phyloP scores from a whole-genome alignment of 2,329 filamentous ascomycete genomes.

The Alternaria consortialis region DNA sequence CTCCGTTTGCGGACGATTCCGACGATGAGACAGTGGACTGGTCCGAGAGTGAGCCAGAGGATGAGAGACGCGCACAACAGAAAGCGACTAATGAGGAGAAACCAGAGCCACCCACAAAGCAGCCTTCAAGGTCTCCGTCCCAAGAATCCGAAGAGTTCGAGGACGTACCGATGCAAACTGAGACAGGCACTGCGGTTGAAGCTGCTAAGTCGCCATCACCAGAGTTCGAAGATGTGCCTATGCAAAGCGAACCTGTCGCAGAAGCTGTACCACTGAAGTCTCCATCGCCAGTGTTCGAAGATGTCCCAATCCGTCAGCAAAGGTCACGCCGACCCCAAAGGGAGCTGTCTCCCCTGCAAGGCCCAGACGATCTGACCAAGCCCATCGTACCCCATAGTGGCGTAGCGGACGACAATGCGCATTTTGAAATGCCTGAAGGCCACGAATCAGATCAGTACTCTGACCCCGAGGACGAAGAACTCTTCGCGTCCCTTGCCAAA shows the following conservation, averaged over 20 bases:
- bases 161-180: conserved; percentile 51
- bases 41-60: conserved; percentile 62
- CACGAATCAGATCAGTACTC: conserved; percentile 61
- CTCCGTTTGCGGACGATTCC: conserved; percentile 40
- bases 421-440: conserved; percentile 33
- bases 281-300: conserved; percentile 61
- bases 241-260: conserved; percentile 18
- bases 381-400: conserved; percentile 43
- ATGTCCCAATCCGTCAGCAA: conserved; percentile 51
- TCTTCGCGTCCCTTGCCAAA: conserved; percentile 83
- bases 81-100: background rate
- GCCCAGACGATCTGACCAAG: conserved; percentile 40
- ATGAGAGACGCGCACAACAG: conserved; percentile 19
- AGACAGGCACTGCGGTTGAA: conserved; percentile 17
- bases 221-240: conserved; percentile 61
- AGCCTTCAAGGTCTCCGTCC: conserved; percentile 51
- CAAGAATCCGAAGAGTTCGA: conserved; percentile 62
- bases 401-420: conserved; percentile 40
- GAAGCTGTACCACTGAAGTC: conserved; percentile 47
- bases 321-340: conserved; percentile 23
- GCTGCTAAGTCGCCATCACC: conserved; percentile 55
- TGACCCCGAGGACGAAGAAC: conserved; percentile 90
- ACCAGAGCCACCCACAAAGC: conserved; percentile 41
- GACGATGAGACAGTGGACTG: conserved; percentile 59
- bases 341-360: conserved; percentile 40